Conservation (phyloP, 169 alveolate species). For the Cryptosporidium felis region DNA sequence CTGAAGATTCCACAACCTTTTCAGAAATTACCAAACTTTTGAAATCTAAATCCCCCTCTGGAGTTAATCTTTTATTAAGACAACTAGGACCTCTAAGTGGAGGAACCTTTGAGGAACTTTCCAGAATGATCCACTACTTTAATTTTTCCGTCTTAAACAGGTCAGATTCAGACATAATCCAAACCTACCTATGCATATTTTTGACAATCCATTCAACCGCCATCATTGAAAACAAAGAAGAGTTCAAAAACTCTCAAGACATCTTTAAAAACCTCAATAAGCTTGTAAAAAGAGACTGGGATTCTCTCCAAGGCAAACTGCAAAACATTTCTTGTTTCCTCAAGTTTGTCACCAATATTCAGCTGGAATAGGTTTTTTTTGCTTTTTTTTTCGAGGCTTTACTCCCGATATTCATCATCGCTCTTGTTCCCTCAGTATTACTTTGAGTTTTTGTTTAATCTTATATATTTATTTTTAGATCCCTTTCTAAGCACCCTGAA, state of each 20-base stretch:
- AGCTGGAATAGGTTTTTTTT: constrained; percentile 43
- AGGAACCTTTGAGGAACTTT: constrained; percentile 24
- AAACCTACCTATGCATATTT: constrained; percentile 32
- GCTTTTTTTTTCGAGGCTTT: no score
- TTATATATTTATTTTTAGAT: no score
- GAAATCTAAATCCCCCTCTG: constrained; percentile 66
- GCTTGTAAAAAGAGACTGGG: constrained; percentile 30
- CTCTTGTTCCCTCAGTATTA: no score
- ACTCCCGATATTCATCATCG: no score
- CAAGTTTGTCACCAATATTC: constrained; percentile 62
- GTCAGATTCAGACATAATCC: constrained; percentile 46
- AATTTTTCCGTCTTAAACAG: constrained; percentile 5
- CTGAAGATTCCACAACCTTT: background rate
- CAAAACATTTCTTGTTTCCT: constrained; percentile 60
- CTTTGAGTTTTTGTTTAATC: no score
- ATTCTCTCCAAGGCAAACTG: constrained; percentile 24
- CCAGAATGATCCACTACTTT: constrained; percentile 31
- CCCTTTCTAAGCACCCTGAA: background rate
- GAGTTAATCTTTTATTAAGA: constrained; percentile 36
- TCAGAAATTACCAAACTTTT: constrained; percentile 4
- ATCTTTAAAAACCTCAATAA: background rate
- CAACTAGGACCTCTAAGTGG: constrained; percentile 68
- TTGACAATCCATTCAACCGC: constrained; percentile 20
- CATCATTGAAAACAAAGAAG: constrained; percentile 15
- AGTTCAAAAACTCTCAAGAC: background rate